These are phyloP conservation scores for Moesziomyces sp. DNA, from an alignment of 1,284 basidiomycete genomes.

Conservation along the genomic window DNA sequence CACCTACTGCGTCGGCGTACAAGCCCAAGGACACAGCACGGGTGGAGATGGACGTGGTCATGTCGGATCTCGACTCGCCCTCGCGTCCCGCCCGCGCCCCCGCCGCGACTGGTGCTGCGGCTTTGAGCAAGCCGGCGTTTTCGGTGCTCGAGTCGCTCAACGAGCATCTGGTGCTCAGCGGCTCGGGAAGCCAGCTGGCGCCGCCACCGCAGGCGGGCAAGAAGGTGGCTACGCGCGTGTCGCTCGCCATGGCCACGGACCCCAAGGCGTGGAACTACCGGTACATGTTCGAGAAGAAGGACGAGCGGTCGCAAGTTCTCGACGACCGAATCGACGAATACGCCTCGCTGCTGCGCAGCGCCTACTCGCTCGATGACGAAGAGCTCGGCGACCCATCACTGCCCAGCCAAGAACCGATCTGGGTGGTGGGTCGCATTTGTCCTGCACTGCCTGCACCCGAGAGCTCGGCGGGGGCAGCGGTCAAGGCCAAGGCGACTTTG, in stretches of 20 bases:
- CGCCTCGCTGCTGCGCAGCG: conserved; percentile 46
- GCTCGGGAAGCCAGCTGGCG: conserved; percentile 32
- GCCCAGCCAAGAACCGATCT: conserved; percentile 58
- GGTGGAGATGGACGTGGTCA: conserved; percentile 14
- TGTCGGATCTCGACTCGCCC: conserved; percentile 44
- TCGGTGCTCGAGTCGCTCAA: conserved; percentile 57
- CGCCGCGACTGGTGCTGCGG: neutral
- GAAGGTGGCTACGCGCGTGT: conserved; percentile 42
- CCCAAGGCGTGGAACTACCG: conserved; percentile 63
- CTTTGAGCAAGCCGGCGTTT: neutral
- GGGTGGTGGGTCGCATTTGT: conserved; percentile 61
- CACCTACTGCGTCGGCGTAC: conserved; percentile 31
- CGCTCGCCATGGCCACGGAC: conserved; percentile 61
- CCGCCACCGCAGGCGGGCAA: conserved; percentile 9
- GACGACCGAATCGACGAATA: conserved; percentile 60
- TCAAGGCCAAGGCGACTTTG: conserved; percentile 10
- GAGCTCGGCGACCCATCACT: conserved; percentile 60
- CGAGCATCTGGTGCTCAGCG: conserved; percentile 32
- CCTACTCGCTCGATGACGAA: conserved; percentile 44
- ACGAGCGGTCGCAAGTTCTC: conserved; percentile 54
- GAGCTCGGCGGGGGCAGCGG: conserved; percentile 13
- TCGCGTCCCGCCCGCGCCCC: conserved; percentile 4
- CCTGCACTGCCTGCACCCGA: conserved; percentile 26
- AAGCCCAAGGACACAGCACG: conserved; percentile 6
- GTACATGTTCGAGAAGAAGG: conserved; percentile 67